A percentile compares a stretch with the other conserved stretches of the same genome.
phyloP scores from a whole-genome alignment of 2,329 filamentous ascomycete genomes.

The Colletotrichum sp. region DNA sequence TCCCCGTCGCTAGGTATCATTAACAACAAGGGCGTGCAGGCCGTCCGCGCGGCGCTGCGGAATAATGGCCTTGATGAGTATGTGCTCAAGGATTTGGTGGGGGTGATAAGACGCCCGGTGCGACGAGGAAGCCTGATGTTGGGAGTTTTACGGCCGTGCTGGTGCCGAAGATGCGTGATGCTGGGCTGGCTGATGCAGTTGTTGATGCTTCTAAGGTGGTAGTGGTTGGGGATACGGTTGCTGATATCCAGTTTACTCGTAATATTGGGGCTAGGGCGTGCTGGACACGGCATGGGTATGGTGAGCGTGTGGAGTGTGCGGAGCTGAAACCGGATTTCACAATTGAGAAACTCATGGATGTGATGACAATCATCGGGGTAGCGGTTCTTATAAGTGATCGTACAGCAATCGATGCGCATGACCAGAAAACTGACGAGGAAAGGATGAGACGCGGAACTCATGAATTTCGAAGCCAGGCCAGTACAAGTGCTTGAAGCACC shows the following conservation, averaged over 20 bases:
- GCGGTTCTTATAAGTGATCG: neutral
- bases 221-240: slow-evolving; percentile 21
- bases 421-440: no score
- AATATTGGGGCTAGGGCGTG: slow-evolving; percentile 19
- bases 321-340: neutral
- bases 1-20: neutral
- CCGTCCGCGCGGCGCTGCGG: neutral
- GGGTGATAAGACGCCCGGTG: neutral
- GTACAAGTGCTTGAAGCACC: no score
- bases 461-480: no score
- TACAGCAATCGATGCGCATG: no score
- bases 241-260: slow-evolving; percentile 18
- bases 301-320: neutral
- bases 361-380: neutral
- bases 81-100: neutral
- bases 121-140: neutral
- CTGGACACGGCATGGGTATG: slow-evolving; percentile 18
- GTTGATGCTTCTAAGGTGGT: slow-evolving; percentile 6
- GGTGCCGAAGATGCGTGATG: neutral
- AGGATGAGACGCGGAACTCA: no score
- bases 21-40: neutral
- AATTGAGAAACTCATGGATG: neutral
- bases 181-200: neutral
- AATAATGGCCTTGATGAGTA: neutral
- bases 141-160: neutral